Percentiles rank a stretch among this genome's conserved stretches.
These are phyloP conservation scores for Nowakowskiella sp. DNA, from an alignment of 192 early-diverging fungal genomes.

Conservation along the genomic window DNA sequence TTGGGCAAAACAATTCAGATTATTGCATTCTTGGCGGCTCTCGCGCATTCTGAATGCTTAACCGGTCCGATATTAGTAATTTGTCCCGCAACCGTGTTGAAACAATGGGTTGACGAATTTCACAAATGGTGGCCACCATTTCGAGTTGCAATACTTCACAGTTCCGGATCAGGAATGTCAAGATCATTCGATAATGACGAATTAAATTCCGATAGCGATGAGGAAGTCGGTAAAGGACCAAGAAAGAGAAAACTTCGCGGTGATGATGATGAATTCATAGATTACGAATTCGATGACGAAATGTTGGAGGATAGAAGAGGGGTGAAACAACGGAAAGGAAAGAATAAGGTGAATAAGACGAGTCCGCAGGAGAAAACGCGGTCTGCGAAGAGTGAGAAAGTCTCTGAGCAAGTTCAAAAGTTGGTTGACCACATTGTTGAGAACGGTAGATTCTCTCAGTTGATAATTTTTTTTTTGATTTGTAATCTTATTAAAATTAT, in stretches of 20 bases:
- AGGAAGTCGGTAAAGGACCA: slow-evolving; percentile 11
- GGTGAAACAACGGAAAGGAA: slow-evolving; percentile 1
- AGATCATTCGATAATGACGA: slow-evolving; percentile 9
- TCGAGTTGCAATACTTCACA: slow-evolving; percentile 84
- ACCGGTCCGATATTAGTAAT: slow-evolving; percentile 57
- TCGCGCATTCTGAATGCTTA: slow-evolving; percentile 64
- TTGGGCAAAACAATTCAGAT: slow-evolving; percentile 92
- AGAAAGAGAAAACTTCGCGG: slow-evolving; percentile 14
- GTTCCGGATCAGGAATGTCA: slow-evolving; percentile 69
- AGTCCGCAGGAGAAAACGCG: slow-evolving; percentile 29
- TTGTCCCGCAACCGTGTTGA: slow-evolving; percentile 49
- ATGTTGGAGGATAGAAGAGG: slow-evolving; percentile 14
- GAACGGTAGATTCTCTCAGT: neutral
- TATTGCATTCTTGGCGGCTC: slow-evolving; percentile 70
- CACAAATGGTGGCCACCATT: slow-evolving; percentile 67
- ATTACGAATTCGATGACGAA: no score
- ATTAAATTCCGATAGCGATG: slow-evolving; percentile 4
- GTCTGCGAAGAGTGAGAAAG: slow-evolving; percentile 34
- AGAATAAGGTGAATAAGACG: slow-evolving; percentile 14
- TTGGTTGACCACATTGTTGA: slow-evolving; percentile 31
- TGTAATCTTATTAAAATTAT: neutral
- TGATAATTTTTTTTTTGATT: slow-evolving; percentile 3
- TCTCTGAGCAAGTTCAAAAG: slow-evolving; percentile 33
- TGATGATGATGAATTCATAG: slow-evolving; percentile 17
- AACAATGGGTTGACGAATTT: slow-evolving; percentile 55